phyloP scores from a whole-genome alignment of 2,329 filamentous ascomycete species.

The Cladorrhinum sp. region DNA sequence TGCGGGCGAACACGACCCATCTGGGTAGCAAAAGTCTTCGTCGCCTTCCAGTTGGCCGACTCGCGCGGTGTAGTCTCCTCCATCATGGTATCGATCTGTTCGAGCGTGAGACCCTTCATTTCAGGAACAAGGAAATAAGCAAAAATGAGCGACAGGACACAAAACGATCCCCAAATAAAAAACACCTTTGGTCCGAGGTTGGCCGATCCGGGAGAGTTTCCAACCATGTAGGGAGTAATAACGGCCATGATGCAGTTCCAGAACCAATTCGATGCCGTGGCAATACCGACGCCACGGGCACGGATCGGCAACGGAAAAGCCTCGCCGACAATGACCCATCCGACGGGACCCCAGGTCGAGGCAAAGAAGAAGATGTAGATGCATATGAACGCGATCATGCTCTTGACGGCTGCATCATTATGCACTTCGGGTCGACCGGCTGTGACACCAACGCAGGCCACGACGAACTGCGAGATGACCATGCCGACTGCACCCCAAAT shows the following conservation, averaged over 20 bases:
- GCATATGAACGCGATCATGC: constrained; percentile 71
- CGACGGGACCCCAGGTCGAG: constrained; percentile 67
- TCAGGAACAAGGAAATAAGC: constrained; percentile 32
- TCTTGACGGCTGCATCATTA: constrained; percentile 34
- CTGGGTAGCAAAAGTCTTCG: constrained; percentile 28
- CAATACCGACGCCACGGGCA: constrained; percentile 61
- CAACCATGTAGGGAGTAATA: constrained; percentile 73
- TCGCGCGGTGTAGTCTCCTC: constrained; percentile 28
- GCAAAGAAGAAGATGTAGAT: constrained; percentile 81
- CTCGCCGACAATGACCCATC: constrained; percentile 69
- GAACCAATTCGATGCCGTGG: constrained; percentile 62
- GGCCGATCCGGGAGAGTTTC: constrained; percentile 45
- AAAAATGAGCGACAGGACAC: constrained; percentile 26
- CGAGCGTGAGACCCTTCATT: constrained; percentile 32
- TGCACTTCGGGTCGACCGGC: constrained; percentile 38
- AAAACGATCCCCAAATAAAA: constrained; percentile 32
- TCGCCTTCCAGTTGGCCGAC: constrained; percentile 26
- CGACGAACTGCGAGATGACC: constrained; percentile 68
- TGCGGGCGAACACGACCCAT: constrained; percentile 23
- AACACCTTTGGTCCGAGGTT: constrained; percentile 39
- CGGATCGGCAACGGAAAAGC: constrained; percentile 74
- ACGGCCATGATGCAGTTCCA: constrained; percentile 74
- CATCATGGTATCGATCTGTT: constrained; percentile 33
- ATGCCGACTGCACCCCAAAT: constrained; percentile 68
- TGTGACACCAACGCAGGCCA: constrained; percentile 54